Percentiles rank a stretch among this genome's conserved stretches.
These are phyloP conservation scores for Aspergillus saccharolyticus DNA, from an alignment of 495 filamentous ascomycete species.

Conservation along the genomic window DNA sequence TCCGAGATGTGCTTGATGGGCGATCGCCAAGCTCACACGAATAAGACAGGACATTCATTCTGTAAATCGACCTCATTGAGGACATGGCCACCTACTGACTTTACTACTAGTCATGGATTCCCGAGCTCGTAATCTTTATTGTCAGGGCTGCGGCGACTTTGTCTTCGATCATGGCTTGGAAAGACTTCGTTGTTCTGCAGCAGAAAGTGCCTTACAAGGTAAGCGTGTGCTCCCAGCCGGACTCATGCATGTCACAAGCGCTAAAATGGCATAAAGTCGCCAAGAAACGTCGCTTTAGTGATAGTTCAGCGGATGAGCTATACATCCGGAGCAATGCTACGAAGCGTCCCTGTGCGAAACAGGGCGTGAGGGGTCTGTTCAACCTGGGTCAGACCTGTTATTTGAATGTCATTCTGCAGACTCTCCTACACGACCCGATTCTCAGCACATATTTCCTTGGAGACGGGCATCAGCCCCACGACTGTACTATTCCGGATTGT, in stretches of 20 bases:
- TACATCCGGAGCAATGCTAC: constrained; percentile 41
- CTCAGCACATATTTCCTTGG: constrained; percentile 81
- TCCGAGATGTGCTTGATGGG: constrained; percentile 30
- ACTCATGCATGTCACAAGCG: background rate
- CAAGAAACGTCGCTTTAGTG: constrained; percentile 23
- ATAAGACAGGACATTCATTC: constrained; percentile 41
- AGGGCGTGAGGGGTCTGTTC: constrained; percentile 75
- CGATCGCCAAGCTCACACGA: constrained; percentile 35
- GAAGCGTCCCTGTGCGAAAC: constrained; percentile 41
- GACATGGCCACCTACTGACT: constrained; percentile 11
- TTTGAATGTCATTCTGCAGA: constrained; percentile 85
- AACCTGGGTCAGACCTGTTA: constrained; percentile 95
- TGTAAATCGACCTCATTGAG: constrained; percentile 25
- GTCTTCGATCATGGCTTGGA: constrained; percentile 85
- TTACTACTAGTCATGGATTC: constrained; percentile 79
- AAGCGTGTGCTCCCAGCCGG: constrained; percentile 1
- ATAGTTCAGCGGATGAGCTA: constrained; percentile 34
- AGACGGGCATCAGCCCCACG: constrained; percentile 69
- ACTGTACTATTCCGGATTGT: constrained; percentile 65
- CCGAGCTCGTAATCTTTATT: constrained; percentile 68
- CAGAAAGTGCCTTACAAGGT: constrained; percentile 25
- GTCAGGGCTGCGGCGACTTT: constrained; percentile 78
- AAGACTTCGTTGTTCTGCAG: constrained; percentile 44
- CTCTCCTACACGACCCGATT: constrained; percentile 80
- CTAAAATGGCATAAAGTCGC: constrained; percentile 10